phyloP scores from a whole-genome alignment of 345 rosid genomes.

The Gossypium thurberi region DNA sequence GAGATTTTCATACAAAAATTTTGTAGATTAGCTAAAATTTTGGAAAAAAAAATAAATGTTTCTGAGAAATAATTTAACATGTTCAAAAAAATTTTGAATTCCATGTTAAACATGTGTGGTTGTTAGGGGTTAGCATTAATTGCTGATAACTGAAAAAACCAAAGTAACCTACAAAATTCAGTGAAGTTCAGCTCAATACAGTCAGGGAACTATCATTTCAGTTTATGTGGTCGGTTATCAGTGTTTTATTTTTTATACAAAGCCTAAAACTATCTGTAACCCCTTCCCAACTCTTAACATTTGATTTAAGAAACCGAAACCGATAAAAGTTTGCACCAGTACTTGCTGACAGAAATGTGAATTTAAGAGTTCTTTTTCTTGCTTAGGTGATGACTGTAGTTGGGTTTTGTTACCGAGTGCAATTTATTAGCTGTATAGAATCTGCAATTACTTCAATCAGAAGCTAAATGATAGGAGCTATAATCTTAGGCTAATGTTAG shows the following conservation, averaged over 20 bases:
- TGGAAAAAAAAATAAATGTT: not conserved
- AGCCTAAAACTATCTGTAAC: too few species aligned
- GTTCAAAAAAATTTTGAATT: not conserved
- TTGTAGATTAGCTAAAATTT: not conserved
- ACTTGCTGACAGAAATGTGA: not conserved
- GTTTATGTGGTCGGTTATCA: not conserved
- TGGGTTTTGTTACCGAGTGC: too few species aligned
- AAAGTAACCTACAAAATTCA: not conserved
- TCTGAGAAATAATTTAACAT: not conserved
- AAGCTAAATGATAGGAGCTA: too few species aligned
- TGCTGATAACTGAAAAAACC: not conserved
- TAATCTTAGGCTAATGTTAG: too few species aligned
- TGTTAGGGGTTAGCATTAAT: not conserved
- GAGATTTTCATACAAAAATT: not conserved
- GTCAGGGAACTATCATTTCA: not conserved
- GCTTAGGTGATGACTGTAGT: not conserved
- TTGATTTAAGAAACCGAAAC: too few species aligned
- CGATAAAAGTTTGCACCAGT: not conserved
- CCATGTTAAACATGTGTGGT: not conserved
- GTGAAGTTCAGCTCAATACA: not conserved
- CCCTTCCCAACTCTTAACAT: too few species aligned
- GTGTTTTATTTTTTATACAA: not conserved
- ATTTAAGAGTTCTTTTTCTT: not conserved
- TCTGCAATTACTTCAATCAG: too few species aligned
- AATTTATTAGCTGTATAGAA: too few species aligned